Percentiles rank a stretch among this genome's conserved stretches.
Conservation (phyloP, 345 rosid species). For the Camelina laxa region DNA sequence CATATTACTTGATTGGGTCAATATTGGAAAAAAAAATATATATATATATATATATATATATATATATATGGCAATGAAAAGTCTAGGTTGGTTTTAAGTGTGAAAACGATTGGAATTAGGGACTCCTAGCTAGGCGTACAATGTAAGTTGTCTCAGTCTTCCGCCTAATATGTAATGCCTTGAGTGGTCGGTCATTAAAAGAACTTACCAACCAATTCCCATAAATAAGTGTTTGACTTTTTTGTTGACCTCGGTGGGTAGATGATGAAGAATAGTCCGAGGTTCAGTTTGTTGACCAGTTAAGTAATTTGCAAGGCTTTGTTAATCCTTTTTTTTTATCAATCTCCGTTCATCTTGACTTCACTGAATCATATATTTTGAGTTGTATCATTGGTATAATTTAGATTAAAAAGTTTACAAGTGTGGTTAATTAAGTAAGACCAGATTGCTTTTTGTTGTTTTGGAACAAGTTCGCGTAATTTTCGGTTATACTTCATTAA, state of each 20-base stretch:
- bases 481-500: not conserved
- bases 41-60: no score
- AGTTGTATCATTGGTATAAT: not conserved
- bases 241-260: conserved; percentile 12
- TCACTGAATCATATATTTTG: not conserved
- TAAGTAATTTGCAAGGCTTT: not conserved
- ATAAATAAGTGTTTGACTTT: conserved; percentile 42
- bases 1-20: conserved; percentile 36
- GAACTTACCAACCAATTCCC: conserved; percentile 29
- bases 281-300: conserved; percentile 9
- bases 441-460: not conserved
- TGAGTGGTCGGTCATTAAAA: conserved; percentile 24
- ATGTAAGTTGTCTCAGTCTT: conserved; percentile 49
- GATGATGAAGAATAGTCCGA: conserved; percentile 1
- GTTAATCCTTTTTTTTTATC: not conserved
- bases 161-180: conserved; percentile 12
- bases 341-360: not conserved
- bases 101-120: conserved; percentile 17
- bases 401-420: not conserved
- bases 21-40: conserved; percentile 33
- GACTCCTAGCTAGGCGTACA: conserved; percentile 25
- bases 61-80: conserved; percentile 28
- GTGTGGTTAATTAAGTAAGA: not conserved
- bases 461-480: conserved; percentile 4
- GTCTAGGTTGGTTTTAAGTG: conserved; percentile 24